These are phyloP conservation scores for Cladophialophora immunda DNA, from an alignment of 2,329 filamentous ascomycete genomes.

Conservation along the genomic window DNA sequence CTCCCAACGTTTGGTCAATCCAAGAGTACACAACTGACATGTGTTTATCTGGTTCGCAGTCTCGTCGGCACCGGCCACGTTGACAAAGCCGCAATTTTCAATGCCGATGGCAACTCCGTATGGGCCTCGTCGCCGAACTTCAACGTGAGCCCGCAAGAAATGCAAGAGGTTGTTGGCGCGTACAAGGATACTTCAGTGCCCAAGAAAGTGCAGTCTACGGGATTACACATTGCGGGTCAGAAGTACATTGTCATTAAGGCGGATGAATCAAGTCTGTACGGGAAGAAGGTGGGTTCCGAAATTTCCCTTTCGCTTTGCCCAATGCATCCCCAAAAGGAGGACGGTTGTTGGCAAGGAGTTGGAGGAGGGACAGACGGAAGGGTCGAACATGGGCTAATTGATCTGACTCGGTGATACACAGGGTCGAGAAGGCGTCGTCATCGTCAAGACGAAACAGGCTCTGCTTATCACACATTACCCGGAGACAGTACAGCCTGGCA, in stretches of 20 bases:
- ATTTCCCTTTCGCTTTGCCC: background rate
- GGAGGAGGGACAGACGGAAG: background rate
- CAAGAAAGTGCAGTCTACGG: slow-evolving; percentile 74
- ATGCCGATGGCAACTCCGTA: slow-evolving; percentile 77
- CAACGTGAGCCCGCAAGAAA: slow-evolving; percentile 69
- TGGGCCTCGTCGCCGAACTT: slow-evolving; percentile 79
- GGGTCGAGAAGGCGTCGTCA: slow-evolving; percentile 81
- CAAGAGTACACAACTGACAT: slow-evolving; percentile 9
- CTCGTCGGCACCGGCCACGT: slow-evolving; percentile 80
- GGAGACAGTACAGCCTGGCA: slow-evolving; percentile 75
- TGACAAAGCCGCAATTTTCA: slow-evolving; percentile 86
- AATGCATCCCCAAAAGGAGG: background rate
- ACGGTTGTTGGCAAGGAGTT: background rate
- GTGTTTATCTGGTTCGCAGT: slow-evolving; percentile 56
- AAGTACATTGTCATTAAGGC: slow-evolving; percentile 81
- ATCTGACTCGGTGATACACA: slow-evolving; percentile 44
- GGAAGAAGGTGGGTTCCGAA: slow-evolving; percentile 75
- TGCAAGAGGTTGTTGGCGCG: slow-evolving; percentile 61
- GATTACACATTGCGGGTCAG: slow-evolving; percentile 77
- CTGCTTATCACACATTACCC: slow-evolving; percentile 89
- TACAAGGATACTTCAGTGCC: slow-evolving; percentile 64
- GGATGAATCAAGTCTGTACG: slow-evolving; percentile 82
- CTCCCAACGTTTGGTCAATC: background rate
- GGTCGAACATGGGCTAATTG: background rate
- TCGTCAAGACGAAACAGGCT: slow-evolving; percentile 87